phyloP scores from a whole-genome alignment of 2,329 filamentous ascomycete species.

The Pleomassaria siparia region DNA sequence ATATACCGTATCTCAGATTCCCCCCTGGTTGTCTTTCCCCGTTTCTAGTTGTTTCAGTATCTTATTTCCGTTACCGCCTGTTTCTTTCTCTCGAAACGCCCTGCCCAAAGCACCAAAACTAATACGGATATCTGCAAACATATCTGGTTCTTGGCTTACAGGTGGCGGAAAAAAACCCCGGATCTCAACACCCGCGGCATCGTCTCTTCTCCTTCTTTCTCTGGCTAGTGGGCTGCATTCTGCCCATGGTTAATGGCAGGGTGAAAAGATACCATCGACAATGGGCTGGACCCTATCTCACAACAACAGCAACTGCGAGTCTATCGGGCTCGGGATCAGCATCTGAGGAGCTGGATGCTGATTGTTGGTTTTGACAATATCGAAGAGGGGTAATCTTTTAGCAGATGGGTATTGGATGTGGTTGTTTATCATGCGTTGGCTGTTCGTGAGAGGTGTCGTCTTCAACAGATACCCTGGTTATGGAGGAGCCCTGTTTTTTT shows the following conservation, averaged over 20 bases:
- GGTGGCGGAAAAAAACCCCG: not conserved
- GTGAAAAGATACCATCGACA: not conserved
- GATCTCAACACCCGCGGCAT: constrained; percentile 5
- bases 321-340: too few relatives aligned
- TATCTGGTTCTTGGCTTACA: not conserved
- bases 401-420: not conserved
- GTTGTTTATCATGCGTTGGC: not conserved
- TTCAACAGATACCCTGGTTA: constrained; percentile 6
- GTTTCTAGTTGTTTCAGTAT: too few relatives aligned
- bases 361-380: not conserved
- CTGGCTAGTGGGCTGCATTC: not conserved
- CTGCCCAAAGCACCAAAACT: not conserved
- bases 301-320: not conserved
- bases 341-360: not conserved
- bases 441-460: not conserved
- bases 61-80: not conserved
- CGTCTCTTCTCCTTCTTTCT: not conserved
- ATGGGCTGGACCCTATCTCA: not conserved
- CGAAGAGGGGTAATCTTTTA: not conserved
- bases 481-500: not conserved
- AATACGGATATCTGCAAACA: not conserved
- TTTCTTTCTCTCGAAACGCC: not conserved
- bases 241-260: not conserved
- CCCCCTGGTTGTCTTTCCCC: not conserved
- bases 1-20: not conserved